Percentiles rank a stretch among this genome's conserved stretches.
Evolutionary conservation across 2,329 filamentous ascomycete species (phyloP).

Genomic region (Colletotrichum sp.): DNA sequence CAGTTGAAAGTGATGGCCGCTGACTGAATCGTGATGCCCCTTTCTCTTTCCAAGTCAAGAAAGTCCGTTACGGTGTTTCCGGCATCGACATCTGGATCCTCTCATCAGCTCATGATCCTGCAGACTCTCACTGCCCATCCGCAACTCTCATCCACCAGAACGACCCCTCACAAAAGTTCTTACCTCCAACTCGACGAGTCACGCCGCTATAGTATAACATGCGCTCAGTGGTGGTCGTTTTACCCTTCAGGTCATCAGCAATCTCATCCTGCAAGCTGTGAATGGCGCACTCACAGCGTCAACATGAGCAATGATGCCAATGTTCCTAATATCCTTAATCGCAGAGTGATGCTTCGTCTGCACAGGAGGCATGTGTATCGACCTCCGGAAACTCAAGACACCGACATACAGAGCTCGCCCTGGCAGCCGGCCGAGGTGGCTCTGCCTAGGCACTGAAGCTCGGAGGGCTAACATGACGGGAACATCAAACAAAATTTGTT

Average conservation of each 20-base stretch:
- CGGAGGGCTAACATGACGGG: conserved; percentile 7
- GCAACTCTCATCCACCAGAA: neutral
- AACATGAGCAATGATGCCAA: conserved; percentile 98
- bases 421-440: neutral
- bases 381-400: conserved; percentile 1
- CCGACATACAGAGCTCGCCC: neutral
- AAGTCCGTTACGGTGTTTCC: conserved; percentile 98
- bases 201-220: conserved; percentile 98
- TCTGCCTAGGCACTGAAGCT: neutral
- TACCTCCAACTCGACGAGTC: conserved; percentile 81
- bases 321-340: conserved; percentile 80
- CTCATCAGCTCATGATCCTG: neutral
- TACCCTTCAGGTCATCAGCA: conserved; percentile 60
- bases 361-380: conserved; percentile 6
- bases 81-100: conserved; percentile 79
- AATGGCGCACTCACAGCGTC: conserved; percentile 70
- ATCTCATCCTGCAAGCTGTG: neutral
- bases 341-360: conserved; percentile 34
- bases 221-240: conserved; percentile 97
- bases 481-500: neutral
- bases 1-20: conserved; percentile 95
- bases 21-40: conserved; percentile 97
- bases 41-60: conserved; percentile 85
- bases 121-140: neutral
- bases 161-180: conserved; percentile 19